Base-by-base conservation (phyloP, 2,329 filamentous ascomycete genomes). In the Cladophialophora chaetospira region DNA sequence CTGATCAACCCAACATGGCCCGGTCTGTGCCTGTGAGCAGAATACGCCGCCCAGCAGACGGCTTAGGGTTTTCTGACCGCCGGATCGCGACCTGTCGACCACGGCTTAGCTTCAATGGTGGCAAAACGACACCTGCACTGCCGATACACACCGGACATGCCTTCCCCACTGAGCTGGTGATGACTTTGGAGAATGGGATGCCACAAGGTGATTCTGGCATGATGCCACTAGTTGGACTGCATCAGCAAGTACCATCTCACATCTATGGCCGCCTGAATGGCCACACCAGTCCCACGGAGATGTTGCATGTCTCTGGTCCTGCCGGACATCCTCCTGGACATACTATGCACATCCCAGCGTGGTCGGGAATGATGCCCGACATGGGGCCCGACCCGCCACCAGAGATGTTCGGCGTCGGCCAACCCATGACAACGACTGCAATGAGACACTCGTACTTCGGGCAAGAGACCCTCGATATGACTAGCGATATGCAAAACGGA, bases 321-420 rank as follows among this genome's bases (percentile, higher is more conserved):
- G 21, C 21, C 15, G 43, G 52, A n/a, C 31, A 33, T 35, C 51
- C 44, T 6, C 53, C 31, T 15, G 15, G 10, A 26, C 33, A 13
- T 9, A n/a, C n/a, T n/a, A 8, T 55, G 21, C 33, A 46, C 23
- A 13, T 29, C 33, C 33, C 52, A 35, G n/a, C 31, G 33, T 62
- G 60, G 60, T n/a, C 43, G 15, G 55, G 43, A 33, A 53, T 53
- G 42, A 31, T 58, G 36, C 47, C 55, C 11, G 46, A 57, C 21
- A 55, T 60, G 57, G 56, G 40, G 33, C 51, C 57, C 5, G 57
- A 46, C 4, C 45, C 60, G 11, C 40, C 53, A 10, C 47, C 58
- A 9, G 49, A 52, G 17, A 56, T 62, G n/a, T 62, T 57, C 17
- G 57, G 51, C 10, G 28, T 62, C 8, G 38, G 35, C 8, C 42